Evolutionary conservation across 768 basidiomycete species (phyloP), one percentile per base, ranked within the genome.

Genomic region (Rhizopogon vinicolor): DNA sequence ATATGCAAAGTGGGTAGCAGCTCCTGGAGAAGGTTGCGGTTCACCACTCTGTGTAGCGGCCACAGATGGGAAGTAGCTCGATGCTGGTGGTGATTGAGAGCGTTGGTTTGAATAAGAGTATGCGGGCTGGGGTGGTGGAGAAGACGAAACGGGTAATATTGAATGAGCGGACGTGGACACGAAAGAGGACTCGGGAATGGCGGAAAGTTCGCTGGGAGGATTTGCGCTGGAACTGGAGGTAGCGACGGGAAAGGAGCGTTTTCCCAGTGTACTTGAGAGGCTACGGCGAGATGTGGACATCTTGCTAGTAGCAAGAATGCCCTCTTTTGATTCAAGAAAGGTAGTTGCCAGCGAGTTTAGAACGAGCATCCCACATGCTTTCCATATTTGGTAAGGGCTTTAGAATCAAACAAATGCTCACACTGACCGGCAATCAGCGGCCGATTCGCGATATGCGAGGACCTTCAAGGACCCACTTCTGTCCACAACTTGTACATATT

Each of bases 1-100:
- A 68, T 90, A 92, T 1, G 89, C 85, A 63, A 93, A 93, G 64
- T 93, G 91, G 4, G 81, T 67, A 31, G 80, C 77, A 1, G 91
- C 88, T 51, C 83, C 84, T 0, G 86, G 76, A 0, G 82, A 76
- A 0, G 86, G 83, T 35, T 82, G 77, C 9, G 85, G 74, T 58
- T 82, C 77, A n/a, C 54, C 71, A 39, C 41, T 74, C 65, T 69
- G 70, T 59, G 59, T 82, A 75, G 52, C 72, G 74, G 80, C 75
- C 33, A 84, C 77, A 1, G 81, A 68, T 0, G 86, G 79, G 63
- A 92, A 93, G 69, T 92, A 92, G 0, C 88, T 79, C 2, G 90
- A 91, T 0, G 91, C 91, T 0, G 91, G 91, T 2, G 89, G 91
- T 6, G 88, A 89, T 2, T 76, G 76, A 1, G 66, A 56, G 46